phyloP scores from a whole-genome alignment of 495 filamentous ascomycete species.

The Podospora didyma region DNA sequence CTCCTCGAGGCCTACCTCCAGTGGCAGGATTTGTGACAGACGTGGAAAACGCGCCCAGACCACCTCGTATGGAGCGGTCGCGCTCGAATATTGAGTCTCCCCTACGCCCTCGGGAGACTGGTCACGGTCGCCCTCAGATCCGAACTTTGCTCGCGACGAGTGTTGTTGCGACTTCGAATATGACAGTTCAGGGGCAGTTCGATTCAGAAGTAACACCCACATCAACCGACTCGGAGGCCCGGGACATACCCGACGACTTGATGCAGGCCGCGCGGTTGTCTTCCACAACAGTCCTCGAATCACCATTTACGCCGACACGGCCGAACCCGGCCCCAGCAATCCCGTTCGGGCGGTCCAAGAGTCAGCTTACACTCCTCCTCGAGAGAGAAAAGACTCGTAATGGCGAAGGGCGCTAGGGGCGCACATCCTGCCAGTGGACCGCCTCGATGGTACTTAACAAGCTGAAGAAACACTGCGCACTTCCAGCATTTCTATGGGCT shows the following conservation, averaged over 20 bases:
- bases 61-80: conserved; percentile 27
- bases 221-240: conserved; percentile 13
- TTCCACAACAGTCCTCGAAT: conserved; percentile 24
- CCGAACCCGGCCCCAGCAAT: conserved; percentile 30
- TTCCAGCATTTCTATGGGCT: no score
- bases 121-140: conserved; percentile 9
- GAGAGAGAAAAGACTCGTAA: conserved; percentile 31
- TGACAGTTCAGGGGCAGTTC: conserved; percentile 34
- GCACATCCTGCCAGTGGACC: neutral
- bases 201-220: conserved; percentile 27
- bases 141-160: conserved; percentile 22
- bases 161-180: conserved; percentile 27
- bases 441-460: no score
- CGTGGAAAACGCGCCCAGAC: conserved; percentile 3
- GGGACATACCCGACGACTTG: conserved; percentile 22
- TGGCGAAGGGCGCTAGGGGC: neutral
- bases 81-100: conserved; percentile 26
- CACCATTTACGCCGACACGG: conserved; percentile 36
- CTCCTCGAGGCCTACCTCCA: conserved; percentile 9
- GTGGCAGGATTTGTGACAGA: conserved; percentile 26
- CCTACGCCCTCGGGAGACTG: neutral
- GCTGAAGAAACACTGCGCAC: no score
- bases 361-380: conserved; percentile 47
- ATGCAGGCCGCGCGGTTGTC: conserved; percentile 20
- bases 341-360: conserved; percentile 44